Percentiles rank a stretch among this genome's conserved stretches.
phyloP scores from a whole-genome alignment of 805 yeast genomes.

The Maudiozyma bulderi region DNA sequence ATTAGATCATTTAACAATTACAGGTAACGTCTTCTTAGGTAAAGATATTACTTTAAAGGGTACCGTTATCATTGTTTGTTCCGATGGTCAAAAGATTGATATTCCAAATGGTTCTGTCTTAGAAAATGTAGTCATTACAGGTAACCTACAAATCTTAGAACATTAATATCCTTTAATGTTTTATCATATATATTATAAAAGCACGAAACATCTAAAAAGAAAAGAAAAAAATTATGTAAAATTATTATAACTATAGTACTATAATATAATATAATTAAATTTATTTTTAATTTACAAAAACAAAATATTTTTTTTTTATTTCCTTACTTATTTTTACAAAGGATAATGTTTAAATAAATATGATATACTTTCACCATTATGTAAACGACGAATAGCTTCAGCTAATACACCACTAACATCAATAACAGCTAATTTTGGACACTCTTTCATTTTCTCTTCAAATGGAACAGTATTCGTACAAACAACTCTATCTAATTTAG shows the following conservation, averaged over 20 bases:
- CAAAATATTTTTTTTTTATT: background rate
- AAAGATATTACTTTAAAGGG: constrained; percentile 87
- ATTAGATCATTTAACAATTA: constrained; percentile 92
- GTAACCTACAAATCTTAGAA: constrained; percentile 71
- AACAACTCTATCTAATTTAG: constrained; percentile 56
- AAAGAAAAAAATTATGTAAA: too few relatives aligned
- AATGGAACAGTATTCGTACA: constrained; percentile 78
- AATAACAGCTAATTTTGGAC: constrained; percentile 50
- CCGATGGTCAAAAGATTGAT: constrained; percentile 92
- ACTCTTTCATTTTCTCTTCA: constrained; percentile 46
- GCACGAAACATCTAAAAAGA: too few relatives aligned
- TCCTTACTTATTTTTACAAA: constrained; percentile 6
- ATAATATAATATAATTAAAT: too few relatives aligned
- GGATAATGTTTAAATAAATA: constrained; percentile 46
- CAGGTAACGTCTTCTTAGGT: constrained; percentile 92
- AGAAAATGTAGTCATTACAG: constrained; percentile 95
- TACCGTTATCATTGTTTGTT: constrained; percentile 94
- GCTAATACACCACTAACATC: constrained; percentile 69
- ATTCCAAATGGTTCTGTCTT: constrained; percentile 93
- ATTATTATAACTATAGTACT: too few relatives aligned
- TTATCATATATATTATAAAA: background rate
- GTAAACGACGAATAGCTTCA: constrained; percentile 74
- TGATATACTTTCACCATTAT: constrained; percentile 78
- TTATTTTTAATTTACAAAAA: background rate
- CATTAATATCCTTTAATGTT: constrained; percentile 6